Evolutionary conservation across 495 filamentous ascomycete genomes (phyloP), one percentile per base, ranked within the genome.

Genomic region (Neurospora sp.): DNA sequence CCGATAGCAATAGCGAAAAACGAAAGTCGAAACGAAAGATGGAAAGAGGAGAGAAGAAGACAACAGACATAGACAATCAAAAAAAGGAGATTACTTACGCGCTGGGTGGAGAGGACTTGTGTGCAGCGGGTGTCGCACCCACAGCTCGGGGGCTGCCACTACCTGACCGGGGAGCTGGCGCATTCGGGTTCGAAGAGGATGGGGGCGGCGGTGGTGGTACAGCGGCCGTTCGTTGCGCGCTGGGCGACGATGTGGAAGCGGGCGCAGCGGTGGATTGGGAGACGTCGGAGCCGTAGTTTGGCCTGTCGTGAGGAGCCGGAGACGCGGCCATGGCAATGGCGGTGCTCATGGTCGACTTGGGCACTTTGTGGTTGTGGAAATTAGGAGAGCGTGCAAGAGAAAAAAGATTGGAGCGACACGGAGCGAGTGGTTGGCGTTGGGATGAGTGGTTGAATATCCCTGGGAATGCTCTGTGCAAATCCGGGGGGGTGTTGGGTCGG

Each of bases 301-400:
- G 82, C 78, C 86, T 81, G 74, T 89, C 87, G 81, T 88, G 85
- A 73, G 86, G 87, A 80, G 87, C 87, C 74, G 86, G 87, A 69
- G 87, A 88, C 70, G 85, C 85, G 75, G 85, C 86, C 86, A 89
- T 88, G 68, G 87, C 86, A 80, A 89, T 84, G 73, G 85, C 87
- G 78, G 86, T 84, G 78, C 86, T 88, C 87, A 89, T 89, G 78
- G 74, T 87, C 82, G 74, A 73, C 22, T 38, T 70, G 65, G 70
- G 73, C 42, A 59, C 71, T 61, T 14, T 74, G 27, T 53, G 41
- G 70, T 72, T 65, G 47, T 69, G 42, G 35, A 37, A 68, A 69
- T 72, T 39, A 37, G 68, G 41, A 45, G 69, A 71, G 53, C 16
- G 40, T 45, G 70, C 39, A 53, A 71, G 69, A 70, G 69, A 47